phyloP scores from a whole-genome alignment of 106 monocot genomes.

The Allium fistulosum region DNA sequence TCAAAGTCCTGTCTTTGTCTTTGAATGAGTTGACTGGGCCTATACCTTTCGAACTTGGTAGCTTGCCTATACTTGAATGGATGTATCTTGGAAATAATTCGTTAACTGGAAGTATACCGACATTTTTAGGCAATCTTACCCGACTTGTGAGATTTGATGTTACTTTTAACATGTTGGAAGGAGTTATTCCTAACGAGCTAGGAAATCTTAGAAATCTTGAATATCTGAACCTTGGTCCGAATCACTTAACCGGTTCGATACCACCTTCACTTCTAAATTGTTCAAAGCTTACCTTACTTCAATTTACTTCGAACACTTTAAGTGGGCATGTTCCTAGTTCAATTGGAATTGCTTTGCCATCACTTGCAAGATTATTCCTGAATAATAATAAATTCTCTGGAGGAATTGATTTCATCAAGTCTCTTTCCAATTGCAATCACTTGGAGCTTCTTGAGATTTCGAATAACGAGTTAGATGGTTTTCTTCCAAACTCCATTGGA shows the following conservation, averaged over 20 bases:
- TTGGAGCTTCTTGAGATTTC: background rate
- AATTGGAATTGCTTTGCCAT: constrained; percentile 3
- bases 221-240: background rate
- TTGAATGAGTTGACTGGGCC: constrained; percentile 5
- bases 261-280: constrained; percentile 3
- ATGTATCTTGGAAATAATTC: constrained; percentile 7
- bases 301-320: constrained; percentile 4
- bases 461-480: background rate
- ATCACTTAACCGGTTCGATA: constrained; percentile 4
- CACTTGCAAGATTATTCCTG: background rate
- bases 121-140: constrained; percentile 11
- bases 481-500: constrained; percentile 4
- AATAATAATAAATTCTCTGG: background rate
- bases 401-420: constrained; percentile 1
- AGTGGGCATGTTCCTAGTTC: constrained; percentile 6
- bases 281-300: background rate
- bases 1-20: constrained; percentile 5
- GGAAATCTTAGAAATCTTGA: constrained; percentile 8
- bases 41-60: constrained; percentile 9
- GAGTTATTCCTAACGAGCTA: constrained; percentile 9
- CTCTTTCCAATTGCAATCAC: background rate
- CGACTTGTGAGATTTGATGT: constrained; percentile 4
- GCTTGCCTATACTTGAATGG: background rate
- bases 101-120: constrained; percentile 7
- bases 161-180: constrained; percentile 2